These are phyloP conservation scores for Candida endomychidarum DNA, from an alignment of 805 yeast species.

Conservation along the genomic window DNA sequence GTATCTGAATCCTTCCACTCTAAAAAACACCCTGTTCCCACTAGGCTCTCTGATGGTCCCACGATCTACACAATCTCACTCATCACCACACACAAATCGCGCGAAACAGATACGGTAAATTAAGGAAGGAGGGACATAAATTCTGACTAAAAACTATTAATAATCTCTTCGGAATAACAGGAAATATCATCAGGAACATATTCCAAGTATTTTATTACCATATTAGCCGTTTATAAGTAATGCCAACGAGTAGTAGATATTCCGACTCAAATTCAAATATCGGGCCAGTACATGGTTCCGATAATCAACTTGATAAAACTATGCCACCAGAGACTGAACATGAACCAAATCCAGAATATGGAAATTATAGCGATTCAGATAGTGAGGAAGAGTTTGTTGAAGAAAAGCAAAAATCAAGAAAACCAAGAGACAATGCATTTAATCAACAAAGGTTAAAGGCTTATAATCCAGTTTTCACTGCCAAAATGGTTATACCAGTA, in stretches of 20 bases:
- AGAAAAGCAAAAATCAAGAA: conserved; percentile 50
- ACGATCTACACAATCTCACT: no score
- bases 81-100: no score
- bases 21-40: no score
- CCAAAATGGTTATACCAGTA: conserved; percentile 42
- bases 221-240: not conserved
- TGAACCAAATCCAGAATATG: not conserved
- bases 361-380: conserved; percentile 12
- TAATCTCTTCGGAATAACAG: not conserved
- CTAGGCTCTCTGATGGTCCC: no score
- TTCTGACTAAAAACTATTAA: not conserved
- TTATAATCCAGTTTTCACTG: conserved; percentile 46
- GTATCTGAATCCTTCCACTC: no score
- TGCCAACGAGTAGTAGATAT: conserved; percentile 10
- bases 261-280: conserved; percentile 4
- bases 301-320: not conserved
- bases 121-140: not conserved
- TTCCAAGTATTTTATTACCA: not conserved
- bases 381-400: conserved; percentile 43
- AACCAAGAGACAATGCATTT: conserved; percentile 63
- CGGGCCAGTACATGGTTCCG: not conserved
- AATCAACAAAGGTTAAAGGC: conserved; percentile 57
- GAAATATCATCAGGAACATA: not conserved
- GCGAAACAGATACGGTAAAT: conserved; percentile 1
- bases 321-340: not conserved